Evolutionary conservation across 805 yeast genomes (phyloP), one percentile per base, ranked within the genome.

Genomic region (Myxozyma geophila): DNA sequence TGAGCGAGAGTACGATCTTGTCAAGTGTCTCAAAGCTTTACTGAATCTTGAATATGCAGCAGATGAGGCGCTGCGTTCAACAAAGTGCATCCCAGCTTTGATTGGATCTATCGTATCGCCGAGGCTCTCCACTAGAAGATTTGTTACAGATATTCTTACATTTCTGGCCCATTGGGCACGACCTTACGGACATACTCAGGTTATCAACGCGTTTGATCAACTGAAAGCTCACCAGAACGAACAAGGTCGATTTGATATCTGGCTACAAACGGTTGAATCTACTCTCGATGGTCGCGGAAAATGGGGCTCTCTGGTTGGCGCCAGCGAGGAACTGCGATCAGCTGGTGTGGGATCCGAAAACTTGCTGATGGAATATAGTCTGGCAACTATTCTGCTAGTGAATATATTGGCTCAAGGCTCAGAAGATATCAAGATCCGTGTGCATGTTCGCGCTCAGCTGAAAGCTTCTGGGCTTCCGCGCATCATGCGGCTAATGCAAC

Each of bases 221-320:
- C 75, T 84, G 41, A 75, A 78, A 76, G 71, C 76, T 74, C 70
- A 77, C 67, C 60, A 72, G 73, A 71, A 58, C 73, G 72, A 76
- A 15, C 77, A 79, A 66, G 83, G 78, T 67, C 75, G 88, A 47
- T 85, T 88, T 69, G 89, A 86, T 65, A 81, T 87, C 43, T 91
- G 97, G 97, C 72, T 90, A 51, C 76, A 78, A 54, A 77, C 85
- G 12, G 87, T 90, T 2, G 87, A 82, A 56, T 83, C 82, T 54
- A 87, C 92, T 0, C 71, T 91, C 50, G 90, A 86, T 61, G 97
- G 97, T 1, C 82, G 92, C 70, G 98, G 98, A 7, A 88, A 86
- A 70, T 81, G 89, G 82, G 97, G 97, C 10, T 90, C 97, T 0
- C 75, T 88, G 71, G 98, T 93, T 8, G 98, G 98, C 1, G 96